Conservation (phyloP, 1,284 basidiomycete genomes). For the Tylopilus orsonianus region DNA sequence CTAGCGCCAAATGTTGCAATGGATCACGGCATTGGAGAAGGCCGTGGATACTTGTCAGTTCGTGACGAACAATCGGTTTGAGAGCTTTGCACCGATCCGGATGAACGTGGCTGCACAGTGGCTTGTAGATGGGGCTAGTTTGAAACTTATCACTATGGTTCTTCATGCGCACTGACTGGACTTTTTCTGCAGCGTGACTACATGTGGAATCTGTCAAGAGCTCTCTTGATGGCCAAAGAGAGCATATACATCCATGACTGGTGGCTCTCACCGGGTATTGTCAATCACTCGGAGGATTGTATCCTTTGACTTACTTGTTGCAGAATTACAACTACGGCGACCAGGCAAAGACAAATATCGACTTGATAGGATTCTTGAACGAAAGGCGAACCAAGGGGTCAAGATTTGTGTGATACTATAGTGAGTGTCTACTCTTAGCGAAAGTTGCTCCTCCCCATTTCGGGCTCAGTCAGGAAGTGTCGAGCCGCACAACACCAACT, state of each 20-base stretch:
- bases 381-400: conserved; percentile 95
- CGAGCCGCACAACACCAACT: conserved; percentile 92
- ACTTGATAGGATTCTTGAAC: conserved; percentile 84
- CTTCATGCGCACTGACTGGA: neutral
- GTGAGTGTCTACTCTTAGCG: conserved; percentile 41
- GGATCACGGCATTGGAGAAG: conserved; percentile 90
- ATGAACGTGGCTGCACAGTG: conserved; percentile 95
- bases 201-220: conserved; percentile 96
- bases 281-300: neutral
- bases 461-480: conserved; percentile 83
- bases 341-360: conserved; percentile 87
- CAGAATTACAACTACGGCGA: conserved; percentile 82
- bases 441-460: conserved; percentile 3
- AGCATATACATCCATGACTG: conserved; percentile 93
- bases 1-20: conserved; percentile 95
- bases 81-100: conserved; percentile 92
- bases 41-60: conserved; percentile 80
- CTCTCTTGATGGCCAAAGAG: conserved; percentile 88
- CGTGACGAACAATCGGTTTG: conserved; percentile 83
- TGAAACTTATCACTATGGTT: neutral
- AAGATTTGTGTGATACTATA: conserved; percentile 97
- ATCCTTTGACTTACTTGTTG: conserved; percentile 2
- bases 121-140: conserved; percentile 93
- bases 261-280: conserved; percentile 85
- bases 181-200: conserved; percentile 73